These are phyloP conservation scores for Amphicarpaea edgeworthii DNA, from an alignment of 306 rosid genomes.

Conservation along the genomic window DNA sequence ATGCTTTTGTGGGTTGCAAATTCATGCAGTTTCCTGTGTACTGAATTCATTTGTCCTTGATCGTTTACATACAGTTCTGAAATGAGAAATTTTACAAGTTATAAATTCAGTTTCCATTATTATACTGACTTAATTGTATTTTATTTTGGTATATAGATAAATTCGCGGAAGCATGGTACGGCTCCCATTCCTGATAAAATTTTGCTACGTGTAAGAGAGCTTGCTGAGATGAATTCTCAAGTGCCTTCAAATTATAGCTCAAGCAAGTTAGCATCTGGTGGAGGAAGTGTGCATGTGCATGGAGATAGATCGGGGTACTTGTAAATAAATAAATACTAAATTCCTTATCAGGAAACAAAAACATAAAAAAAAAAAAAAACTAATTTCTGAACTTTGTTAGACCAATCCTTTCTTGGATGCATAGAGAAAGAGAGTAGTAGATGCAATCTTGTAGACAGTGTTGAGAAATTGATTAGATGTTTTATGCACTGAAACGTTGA, in stretches of 20 bases:
- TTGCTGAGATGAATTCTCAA: conserved; percentile 85
- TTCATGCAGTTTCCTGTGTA: conserved; percentile 1
- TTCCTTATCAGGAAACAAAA: conserved; percentile 41
- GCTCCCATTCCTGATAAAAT: conserved; percentile 80
- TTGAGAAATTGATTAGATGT: conserved; percentile 44
- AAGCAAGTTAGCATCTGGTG: conserved; percentile 56
- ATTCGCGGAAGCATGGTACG: conserved; percentile 78
- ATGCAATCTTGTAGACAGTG: conserved; percentile 43
- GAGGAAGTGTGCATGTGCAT: conserved; percentile 49
- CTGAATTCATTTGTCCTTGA: not conserved
- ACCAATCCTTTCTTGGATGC: conserved; percentile 49
- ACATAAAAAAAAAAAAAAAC: conserved; percentile 38
- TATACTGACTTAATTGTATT: not conserved
- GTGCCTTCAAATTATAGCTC: conserved; percentile 65
- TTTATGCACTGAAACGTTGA: conserved; percentile 32
- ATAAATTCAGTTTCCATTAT: conserved; percentile 18
- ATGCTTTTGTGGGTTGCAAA: not conserved
- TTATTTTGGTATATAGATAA: conserved; percentile 54
- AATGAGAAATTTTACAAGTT: not conserved
- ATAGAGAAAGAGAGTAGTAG: conserved; percentile 38
- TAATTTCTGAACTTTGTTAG: conserved; percentile 45
- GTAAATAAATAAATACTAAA: conserved; percentile 71
- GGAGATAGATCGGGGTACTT: conserved; percentile 67
- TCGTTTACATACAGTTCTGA: conserved; percentile 6
- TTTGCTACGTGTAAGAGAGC: conserved; percentile 82